These are phyloP conservation scores for Fusarium papillatum DNA, from an alignment of 2,329 filamentous ascomycete genomes.

Conservation along the genomic window DNA sequence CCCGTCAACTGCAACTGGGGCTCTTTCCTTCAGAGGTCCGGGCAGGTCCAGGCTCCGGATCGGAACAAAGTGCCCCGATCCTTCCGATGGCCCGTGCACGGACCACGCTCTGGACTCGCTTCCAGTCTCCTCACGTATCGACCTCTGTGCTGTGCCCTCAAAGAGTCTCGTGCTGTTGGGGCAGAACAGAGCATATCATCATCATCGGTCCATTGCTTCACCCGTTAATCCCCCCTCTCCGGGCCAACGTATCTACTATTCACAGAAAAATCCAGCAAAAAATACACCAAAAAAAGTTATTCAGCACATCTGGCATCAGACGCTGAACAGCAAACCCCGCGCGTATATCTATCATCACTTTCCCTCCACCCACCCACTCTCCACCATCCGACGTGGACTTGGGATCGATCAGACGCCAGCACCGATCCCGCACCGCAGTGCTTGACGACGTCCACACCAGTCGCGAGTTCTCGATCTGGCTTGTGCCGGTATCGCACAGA, in stretches of 20 bases:
- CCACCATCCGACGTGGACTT: conserved; percentile 35
- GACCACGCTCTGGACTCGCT: conserved; percentile 22
- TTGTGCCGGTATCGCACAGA: conserved; percentile 1
- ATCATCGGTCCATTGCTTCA: conserved; percentile 19
- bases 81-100: conserved; percentile 38
- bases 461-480: conserved; percentile 1
- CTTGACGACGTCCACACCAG: conserved; percentile 11
- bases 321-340: neutral
- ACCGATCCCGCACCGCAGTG: conserved; percentile 20
- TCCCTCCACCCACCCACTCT: conserved; percentile 25
- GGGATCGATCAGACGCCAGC: conserved; percentile 25
- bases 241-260: conserved; percentile 9
- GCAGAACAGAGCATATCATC: conserved; percentile 32
- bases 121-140: conserved; percentile 24
- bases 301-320: neutral
- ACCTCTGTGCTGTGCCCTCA: conserved; percentile 24
- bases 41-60: conserved; percentile 1
- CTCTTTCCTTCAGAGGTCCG: neutral
- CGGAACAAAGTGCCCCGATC: conserved; percentile 43
- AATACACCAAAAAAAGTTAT: neutral
- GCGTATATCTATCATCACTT: conserved; percentile 30
- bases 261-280: neutral
- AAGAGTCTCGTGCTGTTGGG: conserved; percentile 21
- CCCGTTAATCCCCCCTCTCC: conserved; percentile 14
- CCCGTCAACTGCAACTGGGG: conserved; percentile 26